Percentiles rank a stretch among this genome's conserved stretches.
phyloP scores from a whole-genome alignment of 2,329 filamentous ascomycete species.

The Sclerotinia borealis region DNA sequence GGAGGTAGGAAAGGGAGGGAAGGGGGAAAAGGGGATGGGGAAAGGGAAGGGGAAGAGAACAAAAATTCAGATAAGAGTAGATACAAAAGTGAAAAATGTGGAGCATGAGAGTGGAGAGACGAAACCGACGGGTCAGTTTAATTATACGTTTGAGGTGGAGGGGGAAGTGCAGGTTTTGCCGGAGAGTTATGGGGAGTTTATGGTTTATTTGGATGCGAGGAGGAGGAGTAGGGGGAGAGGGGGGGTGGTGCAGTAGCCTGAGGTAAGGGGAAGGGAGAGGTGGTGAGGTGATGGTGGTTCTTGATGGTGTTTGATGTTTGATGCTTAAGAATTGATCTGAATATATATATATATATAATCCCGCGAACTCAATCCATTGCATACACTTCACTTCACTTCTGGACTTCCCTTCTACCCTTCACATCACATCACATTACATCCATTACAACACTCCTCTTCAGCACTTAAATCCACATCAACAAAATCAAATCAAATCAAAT shows the following conservation, averaged over 20 bases:
- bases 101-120: conserved; percentile 53
- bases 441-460: too few relatives aligned
- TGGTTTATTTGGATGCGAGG: conserved; percentile 36
- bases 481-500: too few relatives aligned
- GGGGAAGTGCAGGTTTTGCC: conserved; percentile 62
- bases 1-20: background rate
- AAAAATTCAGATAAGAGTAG: conserved; percentile 60
- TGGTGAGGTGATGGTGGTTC: background rate
- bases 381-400: too few relatives aligned
- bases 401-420: too few relatives aligned
- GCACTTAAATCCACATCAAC: too few relatives aligned
- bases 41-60: conserved; percentile 39
- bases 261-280: conserved; percentile 7
- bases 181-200: conserved; percentile 34
- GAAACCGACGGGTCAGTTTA: conserved; percentile 65
- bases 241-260: conserved; percentile 16
- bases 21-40: background rate
- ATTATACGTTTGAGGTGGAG: conserved; percentile 64
- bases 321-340: too few relatives aligned
- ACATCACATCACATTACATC: too few relatives aligned
- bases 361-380: too few relatives aligned
- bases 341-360: too few relatives aligned
- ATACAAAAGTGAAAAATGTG: conserved; percentile 62
- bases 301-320: too few relatives aligned
- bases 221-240: conserved; percentile 24